phyloP scores from a whole-genome alignment of 2,329 filamentous ascomycete genomes.

The Epicoccum sorghinum region DNA sequence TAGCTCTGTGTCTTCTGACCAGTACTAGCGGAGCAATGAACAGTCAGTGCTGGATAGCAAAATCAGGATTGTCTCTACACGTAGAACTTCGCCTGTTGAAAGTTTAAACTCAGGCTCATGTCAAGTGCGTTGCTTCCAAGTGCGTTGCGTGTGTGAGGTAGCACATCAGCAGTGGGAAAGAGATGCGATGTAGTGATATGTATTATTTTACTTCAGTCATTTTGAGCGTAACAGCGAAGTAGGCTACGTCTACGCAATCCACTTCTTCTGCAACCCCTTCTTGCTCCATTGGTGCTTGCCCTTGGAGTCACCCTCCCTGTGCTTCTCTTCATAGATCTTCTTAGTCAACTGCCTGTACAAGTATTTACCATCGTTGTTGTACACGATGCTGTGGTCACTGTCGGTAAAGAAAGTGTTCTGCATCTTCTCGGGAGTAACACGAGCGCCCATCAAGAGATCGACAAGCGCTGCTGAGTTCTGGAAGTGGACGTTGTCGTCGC shows the following conservation, averaged over 20 bases:
- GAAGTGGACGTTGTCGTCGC: slow-evolving; percentile 76
- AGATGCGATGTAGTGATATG: background rate
- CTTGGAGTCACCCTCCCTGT: slow-evolving; percentile 50
- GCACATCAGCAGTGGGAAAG: too few relatives aligned
- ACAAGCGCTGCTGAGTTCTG: slow-evolving; percentile 68
- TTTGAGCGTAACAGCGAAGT: too few relatives aligned
- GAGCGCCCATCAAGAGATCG: slow-evolving; percentile 65
- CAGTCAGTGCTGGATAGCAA: too few relatives aligned
- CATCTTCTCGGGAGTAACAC: slow-evolving; percentile 66
- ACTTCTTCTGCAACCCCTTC: slow-evolving; percentile 29
- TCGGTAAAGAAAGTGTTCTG: slow-evolving; percentile 70
- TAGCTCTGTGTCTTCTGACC: too few relatives aligned
- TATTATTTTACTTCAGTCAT: background rate
- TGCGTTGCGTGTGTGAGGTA: too few relatives aligned
- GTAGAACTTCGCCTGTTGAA: too few relatives aligned
- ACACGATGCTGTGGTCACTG: slow-evolving; percentile 66
- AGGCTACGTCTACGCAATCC: slow-evolving; percentile 11
- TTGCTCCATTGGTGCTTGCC: slow-evolving; percentile 57
- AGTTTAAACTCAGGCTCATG: too few relatives aligned
- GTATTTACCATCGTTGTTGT: slow-evolving; percentile 61
- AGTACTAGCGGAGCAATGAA: too few relatives aligned
- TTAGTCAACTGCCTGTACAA: slow-evolving; percentile 69
- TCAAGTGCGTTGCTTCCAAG: too few relatives aligned
- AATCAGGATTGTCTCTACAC: too few relatives aligned
- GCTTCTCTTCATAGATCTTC: slow-evolving; percentile 67